Conservation (phyloP, 2,329 filamentous ascomycete genomes). For the Penicillium sp. region DNA sequence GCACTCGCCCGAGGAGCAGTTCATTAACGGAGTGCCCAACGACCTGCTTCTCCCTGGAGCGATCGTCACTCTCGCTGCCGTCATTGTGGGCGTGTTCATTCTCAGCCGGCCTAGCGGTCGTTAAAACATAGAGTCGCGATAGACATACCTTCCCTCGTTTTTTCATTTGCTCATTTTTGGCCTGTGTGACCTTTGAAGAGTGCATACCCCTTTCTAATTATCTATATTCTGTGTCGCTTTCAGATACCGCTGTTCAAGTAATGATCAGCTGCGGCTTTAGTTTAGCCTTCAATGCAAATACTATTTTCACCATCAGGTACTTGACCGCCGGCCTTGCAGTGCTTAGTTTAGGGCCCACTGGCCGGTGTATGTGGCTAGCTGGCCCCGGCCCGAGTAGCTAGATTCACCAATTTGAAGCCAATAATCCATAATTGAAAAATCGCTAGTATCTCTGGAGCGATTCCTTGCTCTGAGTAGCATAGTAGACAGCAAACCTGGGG, state of each 20-base stretch:
- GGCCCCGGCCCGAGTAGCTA: neutral
- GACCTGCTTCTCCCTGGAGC: slow-evolving; percentile 89
- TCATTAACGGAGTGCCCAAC: slow-evolving; percentile 89
- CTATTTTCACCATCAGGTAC: slow-evolving; percentile 3
- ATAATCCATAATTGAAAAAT: neutral
- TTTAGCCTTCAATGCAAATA: slow-evolving; percentile 30
- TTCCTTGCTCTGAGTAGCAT: neutral
- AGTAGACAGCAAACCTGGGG: neutral
- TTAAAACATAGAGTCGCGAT: slow-evolving; percentile 22
- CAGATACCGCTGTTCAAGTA: slow-evolving; percentile 25
- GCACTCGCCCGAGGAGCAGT: slow-evolving; percentile 61
- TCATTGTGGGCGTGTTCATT: slow-evolving; percentile 89
- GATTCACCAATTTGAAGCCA: neutral
- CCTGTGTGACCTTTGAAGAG: slow-evolving; percentile 8
- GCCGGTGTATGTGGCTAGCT: neutral
- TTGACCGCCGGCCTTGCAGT: neutral
- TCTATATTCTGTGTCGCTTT: slow-evolving; percentile 22
- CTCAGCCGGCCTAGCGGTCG: slow-evolving; percentile 63
- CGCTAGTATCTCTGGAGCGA: neutral
- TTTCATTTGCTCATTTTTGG: slow-evolving; percentile 2
- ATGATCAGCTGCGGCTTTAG: slow-evolving; percentile 20
- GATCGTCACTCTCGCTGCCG: slow-evolving; percentile 89
- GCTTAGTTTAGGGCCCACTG: neutral
- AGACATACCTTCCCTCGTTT: neutral
- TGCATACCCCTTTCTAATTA: slow-evolving; percentile 26